Evolutionary conservation across 257 asterid genomes (phyloP).

Genomic region (Fraxinus quadrangulata): DNA sequence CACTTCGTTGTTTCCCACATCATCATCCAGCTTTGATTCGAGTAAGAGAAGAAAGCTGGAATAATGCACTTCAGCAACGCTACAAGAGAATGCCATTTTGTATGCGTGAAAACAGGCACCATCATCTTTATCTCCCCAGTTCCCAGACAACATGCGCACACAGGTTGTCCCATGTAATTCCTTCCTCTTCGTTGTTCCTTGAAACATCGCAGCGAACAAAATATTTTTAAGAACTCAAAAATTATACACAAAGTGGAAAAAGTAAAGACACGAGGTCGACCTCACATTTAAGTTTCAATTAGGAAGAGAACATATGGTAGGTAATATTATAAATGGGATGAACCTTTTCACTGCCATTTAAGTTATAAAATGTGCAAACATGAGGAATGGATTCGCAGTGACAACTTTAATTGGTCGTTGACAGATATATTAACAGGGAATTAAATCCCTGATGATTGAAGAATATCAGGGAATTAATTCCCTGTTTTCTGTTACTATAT

Average conservation of each 20-base stretch:
- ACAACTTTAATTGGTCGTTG: background rate
- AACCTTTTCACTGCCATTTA: background rate
- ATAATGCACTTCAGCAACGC: slow-evolving; percentile 45
- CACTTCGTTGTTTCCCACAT: slow-evolving; percentile 83
- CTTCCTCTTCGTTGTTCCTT: slow-evolving; percentile 95
- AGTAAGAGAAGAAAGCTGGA: slow-evolving; percentile 75
- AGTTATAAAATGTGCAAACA: background rate
- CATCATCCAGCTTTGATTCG: slow-evolving; percentile 76
- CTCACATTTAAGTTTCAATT: background rate
- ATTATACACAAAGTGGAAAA: slow-evolving; percentile 9
- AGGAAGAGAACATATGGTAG: background rate
- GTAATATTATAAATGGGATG: background rate
- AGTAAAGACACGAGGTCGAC: background rate
- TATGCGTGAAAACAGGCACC: slow-evolving; percentile 60
- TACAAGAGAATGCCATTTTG: slow-evolving; percentile 71
- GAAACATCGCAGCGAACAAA: slow-evolving; percentile 26
- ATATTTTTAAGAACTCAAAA: slow-evolving; percentile 5
- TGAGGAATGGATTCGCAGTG: background rate
- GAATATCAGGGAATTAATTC: background rate
- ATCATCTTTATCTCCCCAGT: slow-evolving; percentile 59
- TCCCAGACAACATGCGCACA: slow-evolving; percentile 55
- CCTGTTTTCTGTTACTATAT: background rate
- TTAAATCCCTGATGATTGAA: background rate
- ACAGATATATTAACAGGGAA: background rate
- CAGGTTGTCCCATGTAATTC: slow-evolving; percentile 80